Conservation (phyloP, 495 filamentous ascomycete species). For the Clohesyomyces aquaticus region DNA sequence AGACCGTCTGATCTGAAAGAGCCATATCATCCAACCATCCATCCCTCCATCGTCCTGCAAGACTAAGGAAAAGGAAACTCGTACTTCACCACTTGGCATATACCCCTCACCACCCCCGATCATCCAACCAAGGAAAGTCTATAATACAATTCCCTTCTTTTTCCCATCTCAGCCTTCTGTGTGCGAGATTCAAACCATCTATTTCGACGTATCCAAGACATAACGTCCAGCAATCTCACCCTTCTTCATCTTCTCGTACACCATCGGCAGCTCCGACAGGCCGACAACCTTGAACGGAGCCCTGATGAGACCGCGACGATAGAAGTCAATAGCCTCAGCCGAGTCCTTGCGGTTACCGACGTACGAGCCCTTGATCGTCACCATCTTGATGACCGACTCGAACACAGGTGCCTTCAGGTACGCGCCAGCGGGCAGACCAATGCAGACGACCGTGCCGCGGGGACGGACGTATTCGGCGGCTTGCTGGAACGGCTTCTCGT, state of each 20-base stretch:
- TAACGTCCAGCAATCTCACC: slow-evolving; percentile 86
- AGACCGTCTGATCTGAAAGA: too few species aligned
- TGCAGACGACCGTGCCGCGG: slow-evolving; percentile 77
- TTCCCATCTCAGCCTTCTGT: too few species aligned
- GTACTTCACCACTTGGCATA: background rate
- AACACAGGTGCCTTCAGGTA: slow-evolving; percentile 83
- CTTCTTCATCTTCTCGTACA: slow-evolving; percentile 59
- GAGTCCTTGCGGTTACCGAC: slow-evolving; percentile 88
- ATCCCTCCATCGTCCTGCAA: background rate
- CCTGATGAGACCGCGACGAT: slow-evolving; percentile 76
- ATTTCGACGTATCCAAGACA: slow-evolving; percentile 74
- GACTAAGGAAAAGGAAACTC: background rate
- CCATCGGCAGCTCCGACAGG: slow-evolving; percentile 72
- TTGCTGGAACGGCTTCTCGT: slow-evolving; percentile 93
- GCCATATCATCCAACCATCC: background rate
- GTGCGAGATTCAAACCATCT: slow-evolving; percentile 17
- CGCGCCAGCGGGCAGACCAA: slow-evolving; percentile 80
- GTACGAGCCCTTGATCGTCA: slow-evolving; percentile 90
- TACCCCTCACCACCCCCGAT: background rate
- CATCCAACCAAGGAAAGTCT: background rate
- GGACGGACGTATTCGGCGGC: slow-evolving; percentile 83
- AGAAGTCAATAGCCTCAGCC: slow-evolving; percentile 87
- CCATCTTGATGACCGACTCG: slow-evolving; percentile 82
- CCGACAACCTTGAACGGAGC: slow-evolving; percentile 83
- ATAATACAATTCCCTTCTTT: background rate